phyloP scores from a whole-genome alignment of 1,284 basidiomycete species.

The Ceraceosorus guamensis region DNA sequence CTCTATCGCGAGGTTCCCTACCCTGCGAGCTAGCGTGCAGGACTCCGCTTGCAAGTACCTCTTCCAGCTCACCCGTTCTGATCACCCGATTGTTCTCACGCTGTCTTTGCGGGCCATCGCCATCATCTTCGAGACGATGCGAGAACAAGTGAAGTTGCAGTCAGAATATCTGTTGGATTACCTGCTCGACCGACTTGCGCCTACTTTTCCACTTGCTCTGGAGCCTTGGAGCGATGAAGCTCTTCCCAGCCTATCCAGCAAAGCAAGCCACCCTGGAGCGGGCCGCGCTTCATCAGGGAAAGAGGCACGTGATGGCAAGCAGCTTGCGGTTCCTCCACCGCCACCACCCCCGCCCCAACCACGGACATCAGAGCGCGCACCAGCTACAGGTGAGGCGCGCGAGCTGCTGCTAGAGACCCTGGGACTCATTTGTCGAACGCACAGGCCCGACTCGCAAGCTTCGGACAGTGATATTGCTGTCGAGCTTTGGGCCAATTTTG shows the following conservation, averaged over 20 bases:
- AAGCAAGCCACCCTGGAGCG: conserved; percentile 1
- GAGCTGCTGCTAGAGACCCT: conserved; percentile 86
- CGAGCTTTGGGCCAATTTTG: conserved; percentile 90
- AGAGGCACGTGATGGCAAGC: conserved; percentile 4
- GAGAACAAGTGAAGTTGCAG: conserved; percentile 83
- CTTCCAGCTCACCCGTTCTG: conserved; percentile 62
- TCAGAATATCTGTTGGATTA: conserved; percentile 91
- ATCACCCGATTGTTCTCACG: conserved; percentile 71
- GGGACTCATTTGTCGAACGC: conserved; percentile 63
- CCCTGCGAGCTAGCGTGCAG: conserved; percentile 64
- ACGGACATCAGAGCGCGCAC: conserved; percentile 60
- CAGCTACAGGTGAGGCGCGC: conserved; percentile 64
- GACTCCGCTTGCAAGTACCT: conserved; percentile 93
- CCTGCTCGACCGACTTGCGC: conserved; percentile 74
- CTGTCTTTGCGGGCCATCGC: conserved; percentile 75
- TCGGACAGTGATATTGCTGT: conserved; percentile 73
- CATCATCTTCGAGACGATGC: conserved; percentile 81
- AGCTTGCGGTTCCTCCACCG: conserved; percentile 51
- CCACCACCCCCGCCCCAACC: conserved; percentile 54
- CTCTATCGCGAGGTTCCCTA: conserved; percentile 61
- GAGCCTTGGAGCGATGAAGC: conserved; percentile 45
- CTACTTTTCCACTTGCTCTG: conserved; percentile 36
- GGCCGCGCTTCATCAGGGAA: conserved; percentile 2
- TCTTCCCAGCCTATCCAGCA: neutral
- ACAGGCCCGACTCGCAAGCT: conserved; percentile 44